Conservation (phyloP, 2,329 filamentous ascomycete genomes). For the Rhinocladiella mackenziei region DNA sequence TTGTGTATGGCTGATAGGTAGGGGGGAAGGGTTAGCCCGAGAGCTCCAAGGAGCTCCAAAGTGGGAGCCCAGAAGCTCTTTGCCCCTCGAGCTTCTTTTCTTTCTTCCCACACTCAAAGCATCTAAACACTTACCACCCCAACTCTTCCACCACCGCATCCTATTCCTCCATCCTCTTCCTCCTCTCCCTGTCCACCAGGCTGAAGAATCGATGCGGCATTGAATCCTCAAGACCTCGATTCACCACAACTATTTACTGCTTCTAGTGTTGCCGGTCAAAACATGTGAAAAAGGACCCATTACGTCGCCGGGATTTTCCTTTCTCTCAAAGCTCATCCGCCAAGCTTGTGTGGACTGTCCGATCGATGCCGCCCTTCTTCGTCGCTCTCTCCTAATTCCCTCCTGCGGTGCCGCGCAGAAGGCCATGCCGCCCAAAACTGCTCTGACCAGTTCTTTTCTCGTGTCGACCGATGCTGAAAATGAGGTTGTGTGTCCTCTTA, state of each 20-base stretch:
- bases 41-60: too few relatives aligned
- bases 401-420: slow-evolving; percentile 30
- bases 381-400: slow-evolving; percentile 23
- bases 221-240: too few relatives aligned
- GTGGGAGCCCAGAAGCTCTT: too few relatives aligned
- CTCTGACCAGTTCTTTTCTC: slow-evolving; percentile 84
- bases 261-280: too few relatives aligned
- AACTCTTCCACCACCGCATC: slow-evolving; percentile 1
- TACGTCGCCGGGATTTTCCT: slow-evolving; percentile 22
- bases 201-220: not conserved
- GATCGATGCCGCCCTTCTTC: slow-evolving; percentile 26
- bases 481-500: slow-evolving; percentile 93
- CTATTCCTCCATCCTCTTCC: slow-evolving; percentile 3
- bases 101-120: too few relatives aligned
- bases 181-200: slow-evolving; percentile 2
- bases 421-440: slow-evolving; percentile 82
- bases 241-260: slow-evolving; percentile 1
- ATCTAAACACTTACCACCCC: not conserved
- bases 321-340: slow-evolving; percentile 17
- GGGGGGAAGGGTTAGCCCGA: too few relatives aligned
- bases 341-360: slow-evolving; percentile 26
- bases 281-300: slow-evolving; percentile 25
- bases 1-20: too few relatives aligned
- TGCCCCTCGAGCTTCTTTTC: too few relatives aligned
- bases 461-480: slow-evolving; percentile 80